These are phyloP conservation scores for Pterocarpus macrocarpus DNA, from an alignment of 306 rosid genomes.

Conservation along the genomic window DNA sequence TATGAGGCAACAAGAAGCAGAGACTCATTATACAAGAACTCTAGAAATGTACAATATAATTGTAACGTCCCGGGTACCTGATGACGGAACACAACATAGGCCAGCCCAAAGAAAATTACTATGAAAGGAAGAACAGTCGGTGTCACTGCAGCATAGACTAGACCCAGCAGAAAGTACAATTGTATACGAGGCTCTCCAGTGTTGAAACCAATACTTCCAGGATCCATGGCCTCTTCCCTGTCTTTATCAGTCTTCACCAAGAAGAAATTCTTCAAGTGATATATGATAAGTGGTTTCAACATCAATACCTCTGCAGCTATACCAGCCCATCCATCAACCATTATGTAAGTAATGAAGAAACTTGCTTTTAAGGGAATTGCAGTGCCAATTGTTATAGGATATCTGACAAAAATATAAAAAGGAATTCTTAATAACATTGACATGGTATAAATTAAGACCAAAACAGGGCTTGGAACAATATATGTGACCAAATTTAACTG, in stretches of 20 bases:
- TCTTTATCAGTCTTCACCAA: slow-evolving; percentile 98
- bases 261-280: slow-evolving; percentile 93
- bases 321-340: slow-evolving; percentile 99
- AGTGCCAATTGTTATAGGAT: slow-evolving; percentile 83
- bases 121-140: slow-evolving; percentile 94
- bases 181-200: slow-evolving; percentile 98
- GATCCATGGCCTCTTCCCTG: slow-evolving; percentile 97
- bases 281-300: slow-evolving; percentile 87
- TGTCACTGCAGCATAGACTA: slow-evolving; percentile 85
- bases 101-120: slow-evolving; percentile 84
- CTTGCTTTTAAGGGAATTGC: slow-evolving; percentile 97
- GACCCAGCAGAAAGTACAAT: slow-evolving; percentile 85
- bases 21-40: slow-evolving; percentile 21
- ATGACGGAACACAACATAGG: slow-evolving; percentile 94
- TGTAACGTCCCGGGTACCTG: slow-evolving; percentile 66
- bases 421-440: slow-evolving; percentile 14
- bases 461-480: slow-evolving; percentile 1
- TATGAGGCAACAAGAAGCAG: slow-evolving; percentile 21
- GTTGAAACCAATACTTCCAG: slow-evolving; percentile 97
- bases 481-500: slow-evolving; percentile 12
- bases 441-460: not conserved
- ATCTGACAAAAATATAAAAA: slow-evolving; percentile 60
- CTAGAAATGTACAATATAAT: slow-evolving; percentile 27
- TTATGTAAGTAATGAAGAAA: slow-evolving; percentile 93
- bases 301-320: slow-evolving; percentile 96